phyloP scores from a whole-genome alignment of 2,329 filamentous ascomycete species.

The Plectosphaerella cucumerina region DNA sequence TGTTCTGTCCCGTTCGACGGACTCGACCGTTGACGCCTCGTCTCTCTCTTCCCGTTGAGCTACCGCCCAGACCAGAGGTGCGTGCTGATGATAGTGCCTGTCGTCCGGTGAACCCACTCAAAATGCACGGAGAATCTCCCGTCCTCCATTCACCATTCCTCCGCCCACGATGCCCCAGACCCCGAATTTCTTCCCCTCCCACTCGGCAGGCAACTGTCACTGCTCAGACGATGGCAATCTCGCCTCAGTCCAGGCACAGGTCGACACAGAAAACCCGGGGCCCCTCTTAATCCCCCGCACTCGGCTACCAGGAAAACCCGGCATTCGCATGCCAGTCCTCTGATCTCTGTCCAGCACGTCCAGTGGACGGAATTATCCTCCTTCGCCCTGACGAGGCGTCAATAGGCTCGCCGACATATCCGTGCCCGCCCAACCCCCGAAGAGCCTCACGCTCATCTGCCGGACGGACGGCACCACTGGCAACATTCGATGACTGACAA shows the following conservation, averaged over 20 bases:
- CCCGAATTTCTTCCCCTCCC: neutral
- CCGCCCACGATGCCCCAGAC: neutral
- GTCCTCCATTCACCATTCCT: conserved; percentile 3
- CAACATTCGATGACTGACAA: no score
- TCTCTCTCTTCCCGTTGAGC: no score
- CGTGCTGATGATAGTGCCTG: no score
- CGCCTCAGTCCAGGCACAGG: no score
- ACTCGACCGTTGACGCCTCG: no score
- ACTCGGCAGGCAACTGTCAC: neutral
- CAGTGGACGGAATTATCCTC: neutral
- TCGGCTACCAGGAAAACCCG: no score
- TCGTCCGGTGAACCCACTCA: neutral
- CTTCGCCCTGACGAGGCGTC: neutral
- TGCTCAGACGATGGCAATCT: no score
- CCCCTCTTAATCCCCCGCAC: no score
- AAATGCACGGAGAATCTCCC: conserved; percentile 2
- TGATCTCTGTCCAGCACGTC: neutral
- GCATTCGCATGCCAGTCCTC: no score
- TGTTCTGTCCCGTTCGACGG: no score
- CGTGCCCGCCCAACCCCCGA: neutral
- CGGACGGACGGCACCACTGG: neutral
- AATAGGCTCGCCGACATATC: neutral
- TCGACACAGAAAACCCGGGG: no score
- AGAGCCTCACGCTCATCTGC: neutral
- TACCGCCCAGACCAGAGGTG: no score